Base-by-base conservation (phyloP, 2,329 filamentous ascomycete species). In the Ampelomyces quisqualis region DNA sequence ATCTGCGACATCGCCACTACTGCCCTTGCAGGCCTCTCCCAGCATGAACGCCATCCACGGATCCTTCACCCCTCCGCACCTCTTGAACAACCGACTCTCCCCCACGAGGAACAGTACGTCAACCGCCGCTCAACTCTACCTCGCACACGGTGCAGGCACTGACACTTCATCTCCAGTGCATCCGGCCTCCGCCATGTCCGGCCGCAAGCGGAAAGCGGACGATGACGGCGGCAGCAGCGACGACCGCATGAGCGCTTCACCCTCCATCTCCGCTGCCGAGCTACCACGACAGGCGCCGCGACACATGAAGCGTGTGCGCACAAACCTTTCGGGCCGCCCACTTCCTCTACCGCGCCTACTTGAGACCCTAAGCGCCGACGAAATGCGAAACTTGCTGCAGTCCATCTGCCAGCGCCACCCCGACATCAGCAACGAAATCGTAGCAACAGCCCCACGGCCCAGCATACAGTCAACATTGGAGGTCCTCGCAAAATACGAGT, bases 161-260 rank as follows among this genome's bases (percentile, higher is more conserved):
- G 34, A 55, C 45, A 32, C n/a, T 3, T 8, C 6, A 7, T 27
- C 30, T 18, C 7, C 51, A 67, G 64, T 66, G 41, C 57, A 59
- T 34, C 68, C 58, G 58, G 65, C 53, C 64, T 70, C 55, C 23
- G 62, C 53, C 57, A 75, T 76, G 73, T 67, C 70, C 29, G 63
- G 70, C 60, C 76, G 81, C 54, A 97, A 97, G 77, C 85, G 93
- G 71, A 97, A 97, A 77, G 90, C 88, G 61, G 88, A 91, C 41
- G 80, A 83, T 56, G 81, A 84, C 59, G 57, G 72, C 57, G 70
- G 71, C 50, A 65, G 57, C 51, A 80, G 81, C 55, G 68, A 78
- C 50, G 86, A 90, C 65, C 88, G 90, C 63, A 96, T 97, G 88
- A 89, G 86, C 45, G 84, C 91, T 59, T 96, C 91, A 24, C 90